Percentiles rank a stretch among this genome's conserved stretches.
Conservation (phyloP, 192 early-diverging fungal genomes). For the Hyaloraphidium curvatum region DNA sequence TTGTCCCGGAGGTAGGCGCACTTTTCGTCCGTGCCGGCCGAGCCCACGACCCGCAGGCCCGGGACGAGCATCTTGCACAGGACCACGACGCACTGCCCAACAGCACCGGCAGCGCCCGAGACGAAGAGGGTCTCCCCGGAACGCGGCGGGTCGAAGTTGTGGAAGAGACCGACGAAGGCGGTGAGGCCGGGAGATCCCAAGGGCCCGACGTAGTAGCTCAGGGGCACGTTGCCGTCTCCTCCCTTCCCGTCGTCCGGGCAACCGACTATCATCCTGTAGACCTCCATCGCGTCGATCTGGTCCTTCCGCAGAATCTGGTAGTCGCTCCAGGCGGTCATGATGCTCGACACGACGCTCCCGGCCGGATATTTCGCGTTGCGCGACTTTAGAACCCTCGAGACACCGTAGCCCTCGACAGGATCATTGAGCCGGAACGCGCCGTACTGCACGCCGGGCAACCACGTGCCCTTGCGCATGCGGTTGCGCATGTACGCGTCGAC, state of each 20-base stretch:
- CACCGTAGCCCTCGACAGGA: too few relatives aligned
- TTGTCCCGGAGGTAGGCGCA: background rate
- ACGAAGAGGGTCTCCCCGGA: background rate
- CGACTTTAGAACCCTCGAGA: background rate
- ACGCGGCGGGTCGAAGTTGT: background rate
- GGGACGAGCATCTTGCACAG: background rate
- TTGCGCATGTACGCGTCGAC: too few relatives aligned
- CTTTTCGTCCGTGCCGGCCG: background rate
- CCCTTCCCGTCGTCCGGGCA: background rate
- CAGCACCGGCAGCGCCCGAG: background rate
- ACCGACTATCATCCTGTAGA: background rate
- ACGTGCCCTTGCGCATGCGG: too few relatives aligned
- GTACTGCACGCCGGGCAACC: too few relatives aligned
- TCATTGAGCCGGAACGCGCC: too few relatives aligned
- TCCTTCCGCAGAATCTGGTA: background rate
- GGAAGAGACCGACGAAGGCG: background rate
- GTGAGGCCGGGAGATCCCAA: background rate
- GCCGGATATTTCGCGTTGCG: background rate
- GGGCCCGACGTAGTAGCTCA: background rate
- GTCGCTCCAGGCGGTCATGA: background rate
- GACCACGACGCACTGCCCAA: background rate
- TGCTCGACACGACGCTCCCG: background rate
- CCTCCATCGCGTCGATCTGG: background rate
- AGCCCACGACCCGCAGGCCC: background rate
- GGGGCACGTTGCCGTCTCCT: background rate